A percentile compares a stretch with the other conserved stretches of the same genome.
Conservation (phyloP, 768 basidiomycete species). For the Calocybe indica region DNA sequence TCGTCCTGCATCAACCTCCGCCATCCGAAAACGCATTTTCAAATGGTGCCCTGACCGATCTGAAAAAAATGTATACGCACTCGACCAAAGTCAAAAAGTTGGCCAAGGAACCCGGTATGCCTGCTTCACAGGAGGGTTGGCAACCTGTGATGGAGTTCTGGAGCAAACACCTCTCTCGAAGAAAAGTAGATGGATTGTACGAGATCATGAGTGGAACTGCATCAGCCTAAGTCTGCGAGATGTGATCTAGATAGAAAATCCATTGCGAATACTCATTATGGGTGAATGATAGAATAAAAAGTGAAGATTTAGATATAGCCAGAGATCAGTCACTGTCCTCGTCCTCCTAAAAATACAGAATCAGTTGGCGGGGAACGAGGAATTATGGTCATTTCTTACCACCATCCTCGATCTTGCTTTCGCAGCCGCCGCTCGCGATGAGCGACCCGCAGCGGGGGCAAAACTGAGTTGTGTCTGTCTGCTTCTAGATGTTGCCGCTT, state of each 20-base stretch:
- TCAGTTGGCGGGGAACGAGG: not conserved
- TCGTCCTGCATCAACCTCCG: constrained; percentile 50
- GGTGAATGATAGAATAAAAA: too few relatives aligned
- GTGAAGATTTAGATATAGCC: not conserved
- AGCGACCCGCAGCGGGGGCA: constrained; percentile 52
- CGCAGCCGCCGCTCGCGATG: constrained; percentile 60
- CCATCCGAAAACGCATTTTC: constrained; percentile 41
- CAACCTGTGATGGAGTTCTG: constrained; percentile 83
- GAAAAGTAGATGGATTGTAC: constrained; percentile 57
- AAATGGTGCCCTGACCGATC: constrained; percentile 38
- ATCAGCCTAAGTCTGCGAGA: too few relatives aligned
- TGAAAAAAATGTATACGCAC: constrained; percentile 53
- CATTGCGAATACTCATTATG: too few relatives aligned
- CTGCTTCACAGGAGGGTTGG: constrained; percentile 71
- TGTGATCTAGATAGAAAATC: too few relatives aligned
- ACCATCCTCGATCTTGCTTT: constrained; percentile 62
- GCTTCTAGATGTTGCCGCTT: constrained; percentile 47
- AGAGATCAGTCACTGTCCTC: not conserved
- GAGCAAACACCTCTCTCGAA: constrained; percentile 58
- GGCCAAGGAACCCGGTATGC: constrained; percentile 60
- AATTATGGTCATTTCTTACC: constrained; percentile 19
- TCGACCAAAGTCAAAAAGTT: constrained; percentile 39
- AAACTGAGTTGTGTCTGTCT: constrained; percentile 61
- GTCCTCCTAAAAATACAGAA: not conserved
- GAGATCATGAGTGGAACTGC: constrained; percentile 52